Conservation (phyloP, 2,329 filamentous ascomycete species). For the Cyphellophora attinorum region DNA sequence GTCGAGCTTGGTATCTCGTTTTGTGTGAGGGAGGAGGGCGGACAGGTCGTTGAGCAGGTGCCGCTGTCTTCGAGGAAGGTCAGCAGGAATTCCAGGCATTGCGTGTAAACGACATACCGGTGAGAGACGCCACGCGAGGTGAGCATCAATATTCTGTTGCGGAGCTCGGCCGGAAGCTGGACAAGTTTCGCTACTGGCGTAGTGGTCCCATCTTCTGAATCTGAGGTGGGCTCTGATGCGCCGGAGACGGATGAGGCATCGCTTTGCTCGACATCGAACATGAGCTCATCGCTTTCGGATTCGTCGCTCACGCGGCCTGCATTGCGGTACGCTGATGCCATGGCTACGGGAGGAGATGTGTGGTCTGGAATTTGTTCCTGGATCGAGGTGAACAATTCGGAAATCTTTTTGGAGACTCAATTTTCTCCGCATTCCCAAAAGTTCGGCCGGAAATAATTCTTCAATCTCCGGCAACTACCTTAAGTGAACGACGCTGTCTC, state of each 20-base stretch:
- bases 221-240: conserved; percentile 36
- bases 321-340: conserved; percentile 50
- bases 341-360: too few species aligned
- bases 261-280: conserved; percentile 3
- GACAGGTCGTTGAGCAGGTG: conserved; percentile 87
- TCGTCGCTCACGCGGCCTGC: conserved; percentile 22
- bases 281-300: conserved; percentile 16
- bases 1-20: conserved; percentile 94
- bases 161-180: conserved; percentile 22
- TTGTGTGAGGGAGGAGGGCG: conserved; percentile 77
- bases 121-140: conserved; percentile 89
- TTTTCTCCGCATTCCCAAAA: too few species aligned
- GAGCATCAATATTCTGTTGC: conserved; percentile 68
- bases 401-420: too few species aligned
- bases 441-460: too few species aligned
- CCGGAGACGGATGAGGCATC: conserved; percentile 19
- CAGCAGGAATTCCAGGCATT: conserved; percentile 2
- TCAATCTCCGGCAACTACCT: too few species aligned
- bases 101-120: conserved; percentile 42
- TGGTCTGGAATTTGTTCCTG: too few species aligned
- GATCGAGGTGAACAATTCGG: too few species aligned
- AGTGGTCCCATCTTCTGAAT: too few species aligned
- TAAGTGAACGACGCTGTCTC: too few species aligned
- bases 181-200: conserved; percentile 3
- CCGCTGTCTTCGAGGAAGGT: conserved; percentile 62